phyloP scores from a whole-genome alignment of 108 stramenopile genomes.

The Nitzschia palea region DNA sequence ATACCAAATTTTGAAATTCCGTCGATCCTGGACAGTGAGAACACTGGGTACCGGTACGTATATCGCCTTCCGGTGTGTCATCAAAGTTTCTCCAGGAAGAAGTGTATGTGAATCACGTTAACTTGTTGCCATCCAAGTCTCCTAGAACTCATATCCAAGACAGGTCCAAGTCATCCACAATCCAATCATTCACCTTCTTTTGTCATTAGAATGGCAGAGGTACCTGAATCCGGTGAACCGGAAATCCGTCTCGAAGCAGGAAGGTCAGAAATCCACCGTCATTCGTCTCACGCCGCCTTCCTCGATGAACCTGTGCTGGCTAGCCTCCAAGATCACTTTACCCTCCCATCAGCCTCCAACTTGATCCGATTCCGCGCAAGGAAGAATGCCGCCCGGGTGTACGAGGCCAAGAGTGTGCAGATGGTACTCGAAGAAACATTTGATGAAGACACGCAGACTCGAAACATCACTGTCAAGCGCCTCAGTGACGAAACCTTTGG shows the following conservation, averaged over 20 bases:
- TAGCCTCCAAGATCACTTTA: conserved; percentile 53
- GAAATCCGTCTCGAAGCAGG: background rate
- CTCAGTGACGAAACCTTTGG: conserved; percentile 32
- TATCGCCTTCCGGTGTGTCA: too few species aligned
- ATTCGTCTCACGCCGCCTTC: background rate
- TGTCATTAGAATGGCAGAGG: too few species aligned
- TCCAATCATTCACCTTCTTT: too few species aligned
- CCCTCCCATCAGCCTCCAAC: conserved; percentile 44
- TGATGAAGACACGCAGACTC: conserved; percentile 19
- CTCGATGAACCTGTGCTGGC: conserved; percentile 20
- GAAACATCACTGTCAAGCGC: conserved; percentile 45
- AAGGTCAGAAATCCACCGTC: background rate
- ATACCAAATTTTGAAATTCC: too few species aligned
- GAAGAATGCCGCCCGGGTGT: conserved; percentile 41
- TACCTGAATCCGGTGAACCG: too few species aligned
- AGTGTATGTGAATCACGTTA: too few species aligned
- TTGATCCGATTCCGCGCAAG: conserved; percentile 44
- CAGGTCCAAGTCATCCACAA: too few species aligned
- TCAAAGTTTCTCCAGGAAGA: too few species aligned
- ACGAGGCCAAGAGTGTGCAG: conserved; percentile 39
- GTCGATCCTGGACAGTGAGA: too few species aligned
- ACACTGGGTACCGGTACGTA: too few species aligned
- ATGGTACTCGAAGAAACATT: conserved; percentile 47
- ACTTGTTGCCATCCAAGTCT: too few species aligned
- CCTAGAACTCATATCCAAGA: too few species aligned